Percentiles rank a stretch among this genome's conserved stretches.
Evolutionary conservation across 371 early-diverging fungal genomes (phyloP).

Genomic region (Mortierella sp.): DNA sequence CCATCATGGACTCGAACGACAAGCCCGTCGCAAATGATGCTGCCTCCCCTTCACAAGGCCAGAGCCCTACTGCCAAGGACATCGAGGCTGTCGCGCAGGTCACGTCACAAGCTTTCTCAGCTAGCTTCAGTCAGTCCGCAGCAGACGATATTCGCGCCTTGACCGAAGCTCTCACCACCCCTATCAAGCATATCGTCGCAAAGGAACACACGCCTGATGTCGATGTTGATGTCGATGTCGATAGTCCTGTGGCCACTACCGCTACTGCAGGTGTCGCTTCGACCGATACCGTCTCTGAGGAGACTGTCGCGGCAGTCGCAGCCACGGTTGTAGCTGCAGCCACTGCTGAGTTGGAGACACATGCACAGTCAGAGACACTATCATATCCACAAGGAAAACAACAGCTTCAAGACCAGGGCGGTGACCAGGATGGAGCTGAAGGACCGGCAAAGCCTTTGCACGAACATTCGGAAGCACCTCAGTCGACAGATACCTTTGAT

Average conservation of each 20-base stretch:
- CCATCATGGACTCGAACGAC: background rate
- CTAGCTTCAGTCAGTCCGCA: slow-evolving; percentile 4
- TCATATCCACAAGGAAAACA: background rate
- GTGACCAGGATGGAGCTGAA: too few relatives aligned
- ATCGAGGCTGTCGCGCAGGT: slow-evolving; percentile 12
- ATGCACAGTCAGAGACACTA: background rate
- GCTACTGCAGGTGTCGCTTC: background rate
- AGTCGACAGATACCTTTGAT: slow-evolving; percentile 11
- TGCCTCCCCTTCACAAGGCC: slow-evolving; percentile 3
- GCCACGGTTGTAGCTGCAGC: slow-evolving; percentile 17
- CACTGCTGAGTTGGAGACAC: slow-evolving; percentile 21
- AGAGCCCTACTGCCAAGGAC: slow-evolving; percentile 19
- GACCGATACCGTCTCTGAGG: slow-evolving; percentile 1
- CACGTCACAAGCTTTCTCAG: slow-evolving; percentile 16
- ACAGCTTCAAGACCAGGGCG: slow-evolving; percentile 1
- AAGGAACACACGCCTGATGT: background rate
- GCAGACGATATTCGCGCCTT: slow-evolving; percentile 28
- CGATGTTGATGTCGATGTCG: too few relatives aligned
- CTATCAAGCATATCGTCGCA: slow-evolving; percentile 6
- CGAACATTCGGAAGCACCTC: background rate
- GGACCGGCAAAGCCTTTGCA: background rate
- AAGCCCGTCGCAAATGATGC: background rate
- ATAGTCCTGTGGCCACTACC: too few relatives aligned
- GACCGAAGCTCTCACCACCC: slow-evolving; percentile 36
- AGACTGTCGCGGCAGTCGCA: slow-evolving; percentile 24